A percentile compares a stretch with the other conserved stretches of the same genome.
These are phyloP conservation scores for Eragrostis tef DNA, from an alignment of 202 grass and related monocot species.

Conservation along the genomic window DNA sequence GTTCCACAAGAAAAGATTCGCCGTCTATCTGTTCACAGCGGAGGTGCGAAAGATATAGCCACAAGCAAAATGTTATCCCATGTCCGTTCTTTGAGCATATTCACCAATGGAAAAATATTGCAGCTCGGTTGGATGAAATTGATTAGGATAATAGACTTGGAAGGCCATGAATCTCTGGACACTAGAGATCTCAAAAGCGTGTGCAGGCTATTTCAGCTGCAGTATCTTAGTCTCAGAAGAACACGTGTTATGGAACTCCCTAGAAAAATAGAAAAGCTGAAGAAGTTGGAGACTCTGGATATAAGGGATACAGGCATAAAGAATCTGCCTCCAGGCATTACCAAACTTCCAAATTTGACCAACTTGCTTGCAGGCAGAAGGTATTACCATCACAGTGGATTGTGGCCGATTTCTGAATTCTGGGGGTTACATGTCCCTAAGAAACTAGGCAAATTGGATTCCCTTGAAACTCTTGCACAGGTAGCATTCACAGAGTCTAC, in stretches of 20 bases:
- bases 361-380: constrained; percentile 52
- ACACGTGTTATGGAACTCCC: constrained; percentile 47
- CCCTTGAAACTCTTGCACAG: constrained; percentile 47
- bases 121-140: constrained; percentile 44
- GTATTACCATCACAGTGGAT: constrained; percentile 31
- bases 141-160: constrained; percentile 55
- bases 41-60: constrained; percentile 30
- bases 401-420: constrained; percentile 24
- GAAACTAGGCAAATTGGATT: constrained; percentile 39
- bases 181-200: constrained; percentile 39
- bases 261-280: constrained; percentile 40
- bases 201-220: constrained; percentile 48
- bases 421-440: constrained; percentile 45
- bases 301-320: constrained; percentile 47
- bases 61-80: constrained; percentile 47
- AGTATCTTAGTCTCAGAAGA: constrained; percentile 53
- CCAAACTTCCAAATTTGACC: constrained; percentile 34
- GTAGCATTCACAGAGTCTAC: constrained; percentile 40
- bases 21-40: constrained; percentile 45
- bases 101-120: constrained; percentile 30
- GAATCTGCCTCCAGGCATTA: constrained; percentile 46
- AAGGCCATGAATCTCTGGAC: constrained; percentile 22
- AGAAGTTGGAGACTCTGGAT: constrained; percentile 49
- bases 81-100: constrained; percentile 59
- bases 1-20: constrained; percentile 51